These are phyloP conservation scores for Pichia inconspicua DNA, from an alignment of 1,139 yeast species.

Conservation along the genomic window DNA sequence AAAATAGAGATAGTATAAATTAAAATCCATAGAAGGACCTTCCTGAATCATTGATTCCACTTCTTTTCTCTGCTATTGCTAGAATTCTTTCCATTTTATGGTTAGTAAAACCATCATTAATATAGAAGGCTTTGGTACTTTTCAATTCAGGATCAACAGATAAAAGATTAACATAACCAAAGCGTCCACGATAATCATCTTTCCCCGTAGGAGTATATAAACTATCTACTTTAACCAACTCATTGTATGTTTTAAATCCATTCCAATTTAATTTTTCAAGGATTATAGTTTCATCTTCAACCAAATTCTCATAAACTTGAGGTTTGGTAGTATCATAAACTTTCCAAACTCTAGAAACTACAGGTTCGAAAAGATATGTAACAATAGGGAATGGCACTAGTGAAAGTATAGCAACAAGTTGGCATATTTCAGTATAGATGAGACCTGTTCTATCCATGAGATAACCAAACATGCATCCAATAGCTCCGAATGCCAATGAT, in stretches of 20 bases:
- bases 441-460: constrained; percentile 49
- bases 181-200: constrained; percentile 25
- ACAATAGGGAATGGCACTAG: constrained; percentile 43
- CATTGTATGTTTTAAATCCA: constrained; percentile 61
- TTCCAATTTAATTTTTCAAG: constrained; percentile 60
- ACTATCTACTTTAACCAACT: constrained; percentile 42
- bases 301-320: constrained; percentile 57
- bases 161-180: constrained; percentile 60
- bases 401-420: constrained; percentile 34
- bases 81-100: constrained; percentile 76
- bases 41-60: constrained; percentile 57
- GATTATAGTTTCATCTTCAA: constrained; percentile 55
- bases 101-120: constrained; percentile 73
- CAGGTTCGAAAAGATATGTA: constrained; percentile 54
- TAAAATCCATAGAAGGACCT: constrained; percentile 32
- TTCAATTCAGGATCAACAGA: constrained; percentile 35
- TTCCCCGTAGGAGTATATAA: constrained; percentile 35
- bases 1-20: not conserved
- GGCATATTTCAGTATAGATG: constrained; percentile 48
- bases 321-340: constrained; percentile 56
- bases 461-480: constrained; percentile 50
- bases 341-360: constrained; percentile 66
- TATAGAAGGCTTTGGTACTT: constrained; percentile 39
- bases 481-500: constrained; percentile 45
- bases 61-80: constrained; percentile 66